These are phyloP conservation scores for Cyclotella kingstonii DNA, from an alignment of 108 stramenopile genomes.

Conservation along the genomic window DNA sequence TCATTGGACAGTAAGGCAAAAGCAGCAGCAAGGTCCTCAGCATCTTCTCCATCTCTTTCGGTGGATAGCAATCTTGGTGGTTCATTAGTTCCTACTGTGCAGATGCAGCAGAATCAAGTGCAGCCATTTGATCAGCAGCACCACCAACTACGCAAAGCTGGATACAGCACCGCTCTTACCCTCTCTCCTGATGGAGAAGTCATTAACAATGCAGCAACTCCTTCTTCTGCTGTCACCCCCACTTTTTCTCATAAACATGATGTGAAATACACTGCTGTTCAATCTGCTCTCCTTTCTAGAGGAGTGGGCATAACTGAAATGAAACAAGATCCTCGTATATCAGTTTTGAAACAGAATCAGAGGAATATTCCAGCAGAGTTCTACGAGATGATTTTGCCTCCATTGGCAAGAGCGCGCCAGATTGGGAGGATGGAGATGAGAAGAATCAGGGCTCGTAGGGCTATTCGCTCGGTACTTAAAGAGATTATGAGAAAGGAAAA, in stretches of 20 bases:
- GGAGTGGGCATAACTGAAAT: conserved; percentile 52
- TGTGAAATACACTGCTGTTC: conserved; percentile 50
- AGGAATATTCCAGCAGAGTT: conserved; percentile 22
- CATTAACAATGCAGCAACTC: too few species aligned
- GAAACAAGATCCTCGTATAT: conserved; percentile 31
- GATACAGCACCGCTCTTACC: conserved; percentile 32
- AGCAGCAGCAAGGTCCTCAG: conserved; percentile 1
- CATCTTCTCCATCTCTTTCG: conserved; percentile 18
- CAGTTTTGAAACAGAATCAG: conserved; percentile 31
- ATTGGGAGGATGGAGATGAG: conserved; percentile 1
- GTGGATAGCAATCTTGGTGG: conserved; percentile 36
- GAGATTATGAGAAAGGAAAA: background rate
- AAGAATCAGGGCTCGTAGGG: background rate
- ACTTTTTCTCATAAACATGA: too few species aligned
- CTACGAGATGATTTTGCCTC: background rate
- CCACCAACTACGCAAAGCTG: background rate
- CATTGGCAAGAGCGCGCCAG: background rate
- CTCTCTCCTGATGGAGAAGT: conserved; percentile 59
- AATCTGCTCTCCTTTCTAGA: conserved; percentile 55
- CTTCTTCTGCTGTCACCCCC: too few species aligned
- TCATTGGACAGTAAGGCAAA: conserved; percentile 7
- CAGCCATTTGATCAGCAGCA: background rate
- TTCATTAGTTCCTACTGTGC: conserved; percentile 31
- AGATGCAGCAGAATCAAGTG: conserved; percentile 24
- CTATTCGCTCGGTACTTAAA: background rate